These are phyloP conservation scores for Funneliformis mosseae DNA, from an alignment of 192 early-diverging fungal species.

Conservation along the genomic window DNA sequence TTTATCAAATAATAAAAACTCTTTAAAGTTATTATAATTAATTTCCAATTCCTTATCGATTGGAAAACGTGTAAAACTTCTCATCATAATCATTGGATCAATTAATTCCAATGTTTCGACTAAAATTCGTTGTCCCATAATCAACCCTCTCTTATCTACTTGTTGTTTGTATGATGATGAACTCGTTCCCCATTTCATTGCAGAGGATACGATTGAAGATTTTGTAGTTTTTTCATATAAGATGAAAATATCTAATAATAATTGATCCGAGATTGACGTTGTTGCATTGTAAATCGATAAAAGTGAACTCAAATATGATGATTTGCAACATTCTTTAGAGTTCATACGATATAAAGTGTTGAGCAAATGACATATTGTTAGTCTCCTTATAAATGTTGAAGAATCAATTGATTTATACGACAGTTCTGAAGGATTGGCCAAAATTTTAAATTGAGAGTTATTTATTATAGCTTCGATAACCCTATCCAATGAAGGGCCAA, in stretches of 20 bases:
- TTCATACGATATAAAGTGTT: constrained; percentile 52
- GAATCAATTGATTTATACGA: constrained; percentile 37
- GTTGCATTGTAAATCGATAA: constrained; percentile 63
- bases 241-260: constrained; percentile 56
- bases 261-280: constrained; percentile 52
- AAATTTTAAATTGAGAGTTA: constrained; percentile 41
- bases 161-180: constrained; percentile 45
- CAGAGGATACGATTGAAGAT: constrained; percentile 60
- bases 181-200: constrained; percentile 60
- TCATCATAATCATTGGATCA: constrained; percentile 66
- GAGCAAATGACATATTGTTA: constrained; percentile 54
- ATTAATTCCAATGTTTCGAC: constrained; percentile 63
- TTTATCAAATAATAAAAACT: not conserved
- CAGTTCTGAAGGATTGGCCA: constrained; percentile 39
- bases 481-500: constrained; percentile 42
- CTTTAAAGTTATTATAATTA: not conserved
- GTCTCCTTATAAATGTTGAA: constrained; percentile 41
- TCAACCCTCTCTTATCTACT: constrained; percentile 35
- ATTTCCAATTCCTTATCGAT: constrained; percentile 43
- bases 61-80: constrained; percentile 59
- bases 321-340: constrained; percentile 52
- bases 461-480: constrained; percentile 47
- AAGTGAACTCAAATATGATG: constrained; percentile 50
- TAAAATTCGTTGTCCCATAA: constrained; percentile 47
- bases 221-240: constrained; percentile 61